Conservation (phyloP, 2,329 filamentous ascomycete species). For the Colletotrichum higginsianum region DNA sequence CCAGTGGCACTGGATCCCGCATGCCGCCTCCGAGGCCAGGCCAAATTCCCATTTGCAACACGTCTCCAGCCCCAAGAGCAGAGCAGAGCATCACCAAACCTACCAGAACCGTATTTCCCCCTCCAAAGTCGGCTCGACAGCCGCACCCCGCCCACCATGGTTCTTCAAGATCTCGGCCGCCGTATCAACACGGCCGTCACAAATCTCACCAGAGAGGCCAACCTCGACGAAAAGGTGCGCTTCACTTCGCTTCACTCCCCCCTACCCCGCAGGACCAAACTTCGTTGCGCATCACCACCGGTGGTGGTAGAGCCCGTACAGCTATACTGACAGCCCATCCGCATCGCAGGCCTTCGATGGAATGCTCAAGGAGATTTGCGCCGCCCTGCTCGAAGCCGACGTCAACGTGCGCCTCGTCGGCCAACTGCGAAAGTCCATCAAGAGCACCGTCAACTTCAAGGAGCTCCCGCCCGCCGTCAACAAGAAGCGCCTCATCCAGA, state of each 20-base stretch:
- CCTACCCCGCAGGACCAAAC: constrained; percentile 6
- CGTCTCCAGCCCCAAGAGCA: constrained; percentile 31
- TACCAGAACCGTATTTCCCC: constrained; percentile 22
- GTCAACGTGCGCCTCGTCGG: constrained; percentile 96
- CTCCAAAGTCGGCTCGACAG: constrained; percentile 42
- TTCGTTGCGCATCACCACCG: constrained; percentile 16
- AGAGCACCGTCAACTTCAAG: constrained; percentile 92
- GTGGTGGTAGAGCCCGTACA: background rate
- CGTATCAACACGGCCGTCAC: constrained; percentile 98
- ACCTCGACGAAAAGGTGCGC: constrained; percentile 93
- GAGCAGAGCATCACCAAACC: constrained; percentile 18
- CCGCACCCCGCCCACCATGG: constrained; percentile 72
- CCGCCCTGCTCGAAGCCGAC: constrained; percentile 95
- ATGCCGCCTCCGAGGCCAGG: constrained; percentile 40
- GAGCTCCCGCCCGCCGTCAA: constrained; percentile 92
- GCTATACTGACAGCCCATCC: constrained; percentile 10
- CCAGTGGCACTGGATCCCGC: constrained; percentile 29
- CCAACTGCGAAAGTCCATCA: constrained; percentile 93
- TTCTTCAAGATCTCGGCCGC: constrained; percentile 98
- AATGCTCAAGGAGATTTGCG: constrained; percentile 99
- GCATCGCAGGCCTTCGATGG: constrained; percentile 85
- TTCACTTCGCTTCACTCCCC: background rate
- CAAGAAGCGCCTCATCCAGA: constrained; percentile 98
- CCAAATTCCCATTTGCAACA: constrained; percentile 43
- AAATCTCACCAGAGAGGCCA: constrained; percentile 91